Evolutionary conservation across 441 rosid species (phyloP), one percentile per base, ranked within the genome.

Genomic region (Melastoma candidum): DNA sequence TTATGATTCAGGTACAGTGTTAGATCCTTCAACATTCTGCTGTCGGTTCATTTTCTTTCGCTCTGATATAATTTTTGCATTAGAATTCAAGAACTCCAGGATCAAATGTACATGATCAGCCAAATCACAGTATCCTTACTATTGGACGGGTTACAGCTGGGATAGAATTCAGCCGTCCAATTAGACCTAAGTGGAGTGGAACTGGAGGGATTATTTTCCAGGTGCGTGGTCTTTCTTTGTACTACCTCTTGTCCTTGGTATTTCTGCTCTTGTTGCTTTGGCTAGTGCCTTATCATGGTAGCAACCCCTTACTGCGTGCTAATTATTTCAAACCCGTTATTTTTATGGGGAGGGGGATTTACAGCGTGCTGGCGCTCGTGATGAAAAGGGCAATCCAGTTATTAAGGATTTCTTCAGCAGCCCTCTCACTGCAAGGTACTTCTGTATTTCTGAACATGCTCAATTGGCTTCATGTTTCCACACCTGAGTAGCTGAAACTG

Each of bases 151-250:
- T 88, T 52, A 79, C 82, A 52, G 87, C 95, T 46, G 85, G 95
- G 65, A n/a, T 86, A 13, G 95, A 88, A 72, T 88, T 77, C 72
- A 85, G 95, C 63, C 80, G 90, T 59, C 97, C 97, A 53, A 74
- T 92, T 55, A 78, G 97, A 73, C 98, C 97, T 53, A 92, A 88
- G 75, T 88, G 95, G 97, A 85, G 84, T 65, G 95, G 92, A 69
- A 86, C 90, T 14, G 81, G 79, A 26, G 88, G 97, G 39, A 74
- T 92, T 64, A 68, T 81, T 63, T 86, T 88, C 76, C 97, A 88
- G 97, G 97, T 92, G 25, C 24, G 9, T 12, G 9, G 17, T 14
- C 3, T 2, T 11, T 7, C 66, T 50, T 58, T 55, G 43, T 52
- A 56, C 48, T 53, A 46, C 44, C 46, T 17, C 22, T 47, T 53